Conservation (phyloP, 176 grass and related monocot species). For the Pontederia paniculata region DNA sequence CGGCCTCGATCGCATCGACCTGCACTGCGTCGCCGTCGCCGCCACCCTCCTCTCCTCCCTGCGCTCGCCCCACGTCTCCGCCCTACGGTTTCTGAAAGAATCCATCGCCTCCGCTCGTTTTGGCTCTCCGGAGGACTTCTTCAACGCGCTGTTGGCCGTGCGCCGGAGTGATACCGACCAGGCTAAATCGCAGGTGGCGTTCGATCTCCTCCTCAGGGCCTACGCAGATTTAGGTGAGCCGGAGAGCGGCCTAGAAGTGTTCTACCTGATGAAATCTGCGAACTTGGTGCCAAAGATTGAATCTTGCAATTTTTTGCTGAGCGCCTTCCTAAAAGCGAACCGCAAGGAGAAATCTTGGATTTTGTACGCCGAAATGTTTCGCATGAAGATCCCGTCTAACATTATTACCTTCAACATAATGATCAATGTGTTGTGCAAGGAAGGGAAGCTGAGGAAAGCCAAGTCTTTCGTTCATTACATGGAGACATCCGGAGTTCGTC, state of each 20-base stretch:
- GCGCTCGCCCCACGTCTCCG: background rate
- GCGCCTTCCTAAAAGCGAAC: background rate
- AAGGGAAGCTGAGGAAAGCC: slow-evolving; percentile 9
- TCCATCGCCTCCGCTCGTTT: background rate
- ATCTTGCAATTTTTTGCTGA: slow-evolving; percentile 9
- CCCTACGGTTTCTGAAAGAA: background rate
- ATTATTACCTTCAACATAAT: slow-evolving; percentile 10
- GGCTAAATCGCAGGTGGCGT: background rate
- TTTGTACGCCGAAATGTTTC: slow-evolving; percentile 14
- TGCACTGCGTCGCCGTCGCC: slow-evolving; percentile 1
- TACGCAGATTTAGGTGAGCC: background rate
- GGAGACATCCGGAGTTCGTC: background rate
- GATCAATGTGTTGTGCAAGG: slow-evolving; percentile 17
- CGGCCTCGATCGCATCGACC: background rate
- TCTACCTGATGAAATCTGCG: slow-evolving; percentile 10
- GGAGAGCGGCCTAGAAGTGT: background rate
- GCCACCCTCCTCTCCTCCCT: slow-evolving; percentile 3
- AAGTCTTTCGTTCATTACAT: slow-evolving; percentile 4
- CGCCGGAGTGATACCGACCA: background rate
- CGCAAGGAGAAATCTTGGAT: background rate
- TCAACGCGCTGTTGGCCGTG: background rate
- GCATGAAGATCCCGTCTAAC: slow-evolving; percentile 5
- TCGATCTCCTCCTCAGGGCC: slow-evolving; percentile 8
- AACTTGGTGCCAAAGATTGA: background rate
- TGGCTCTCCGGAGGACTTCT: background rate